phyloP scores from a whole-genome alignment of 2,329 filamentous ascomycete genomes.

The Coniosporium tulheliwenetii region DNA sequence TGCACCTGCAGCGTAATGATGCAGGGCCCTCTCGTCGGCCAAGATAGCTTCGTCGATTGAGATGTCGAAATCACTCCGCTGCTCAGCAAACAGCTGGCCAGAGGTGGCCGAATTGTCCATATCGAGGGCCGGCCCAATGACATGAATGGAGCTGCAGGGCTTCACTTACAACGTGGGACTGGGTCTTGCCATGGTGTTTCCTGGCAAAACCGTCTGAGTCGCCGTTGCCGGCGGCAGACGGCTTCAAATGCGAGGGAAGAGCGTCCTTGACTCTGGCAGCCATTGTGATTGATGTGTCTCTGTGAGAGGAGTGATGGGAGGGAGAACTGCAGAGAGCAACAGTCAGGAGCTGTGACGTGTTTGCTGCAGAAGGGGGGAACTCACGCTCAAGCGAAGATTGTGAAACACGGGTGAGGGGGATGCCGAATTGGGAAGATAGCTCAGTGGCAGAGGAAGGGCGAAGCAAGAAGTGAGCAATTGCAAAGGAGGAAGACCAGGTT shows the following conservation, averaged over 20 bases:
- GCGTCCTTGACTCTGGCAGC: conserved; percentile 56
- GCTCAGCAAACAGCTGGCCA: no score
- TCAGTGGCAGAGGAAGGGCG: no score
- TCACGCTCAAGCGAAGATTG: no score
- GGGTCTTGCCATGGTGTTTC: conserved; percentile 71
- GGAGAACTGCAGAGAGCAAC: background rate
- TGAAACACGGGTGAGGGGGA: no score
- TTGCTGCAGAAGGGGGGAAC: background rate
- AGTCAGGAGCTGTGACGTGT: conserved; percentile 1
- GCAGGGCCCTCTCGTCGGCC: no score
- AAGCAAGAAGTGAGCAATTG: no score
- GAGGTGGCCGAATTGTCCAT: no score
- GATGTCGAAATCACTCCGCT: no score
- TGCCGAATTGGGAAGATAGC: no score
- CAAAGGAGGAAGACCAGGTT: no score
- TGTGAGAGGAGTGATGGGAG: background rate
- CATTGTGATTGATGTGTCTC: conserved; percentile 33
- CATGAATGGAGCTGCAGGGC: background rate
- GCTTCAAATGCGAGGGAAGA: conserved; percentile 73
- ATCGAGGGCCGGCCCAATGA: background rate
- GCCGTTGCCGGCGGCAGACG: conserved; percentile 24
- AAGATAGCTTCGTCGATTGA: no score
- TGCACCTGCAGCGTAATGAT: no score
- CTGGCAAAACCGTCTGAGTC: conserved; percentile 33
- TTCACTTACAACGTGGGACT: conserved; percentile 68